Conservation (phyloP, 371 early-diverging fungal species). For the Batrachochytrium dendrobatidis region DNA sequence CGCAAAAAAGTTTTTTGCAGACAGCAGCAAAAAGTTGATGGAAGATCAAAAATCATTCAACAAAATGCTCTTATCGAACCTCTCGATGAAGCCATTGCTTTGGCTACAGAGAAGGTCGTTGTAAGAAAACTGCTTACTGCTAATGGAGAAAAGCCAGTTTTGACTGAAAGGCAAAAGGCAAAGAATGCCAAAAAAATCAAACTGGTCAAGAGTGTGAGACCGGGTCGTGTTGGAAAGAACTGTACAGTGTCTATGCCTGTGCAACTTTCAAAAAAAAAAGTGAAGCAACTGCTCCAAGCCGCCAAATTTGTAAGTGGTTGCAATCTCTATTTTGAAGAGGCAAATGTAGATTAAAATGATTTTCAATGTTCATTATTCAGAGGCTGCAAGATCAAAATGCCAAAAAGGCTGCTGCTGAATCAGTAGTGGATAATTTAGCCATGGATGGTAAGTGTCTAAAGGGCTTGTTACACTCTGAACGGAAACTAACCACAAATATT, state of each 20-base stretch:
- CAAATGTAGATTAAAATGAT: no score
- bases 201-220: neutral
- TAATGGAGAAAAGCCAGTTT: neutral
- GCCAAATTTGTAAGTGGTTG: neutral
- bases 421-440: no score
- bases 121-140: neutral
- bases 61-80: neutral
- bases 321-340: no score
- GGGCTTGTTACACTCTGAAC: no score
- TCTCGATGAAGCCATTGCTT: neutral
- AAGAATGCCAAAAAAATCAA: slow-evolving; percentile 5
- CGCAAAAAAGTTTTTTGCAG: neutral
- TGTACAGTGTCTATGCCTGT: neutral
- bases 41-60: neutral
- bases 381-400: no score
- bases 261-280: slow-evolving; percentile 8
- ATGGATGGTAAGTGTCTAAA: no score
- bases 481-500: no score
- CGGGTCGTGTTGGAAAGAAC: slow-evolving; percentile 11
- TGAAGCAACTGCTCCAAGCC: slow-evolving; percentile 9
- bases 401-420: no score
- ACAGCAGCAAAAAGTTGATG: neutral
- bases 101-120: neutral
- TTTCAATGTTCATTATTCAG: no score
- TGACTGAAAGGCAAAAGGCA: neutral